Evolutionary conservation across 2,329 filamentous ascomycete genomes (phyloP).

Genomic region (Helminthosporium solani): DNA sequence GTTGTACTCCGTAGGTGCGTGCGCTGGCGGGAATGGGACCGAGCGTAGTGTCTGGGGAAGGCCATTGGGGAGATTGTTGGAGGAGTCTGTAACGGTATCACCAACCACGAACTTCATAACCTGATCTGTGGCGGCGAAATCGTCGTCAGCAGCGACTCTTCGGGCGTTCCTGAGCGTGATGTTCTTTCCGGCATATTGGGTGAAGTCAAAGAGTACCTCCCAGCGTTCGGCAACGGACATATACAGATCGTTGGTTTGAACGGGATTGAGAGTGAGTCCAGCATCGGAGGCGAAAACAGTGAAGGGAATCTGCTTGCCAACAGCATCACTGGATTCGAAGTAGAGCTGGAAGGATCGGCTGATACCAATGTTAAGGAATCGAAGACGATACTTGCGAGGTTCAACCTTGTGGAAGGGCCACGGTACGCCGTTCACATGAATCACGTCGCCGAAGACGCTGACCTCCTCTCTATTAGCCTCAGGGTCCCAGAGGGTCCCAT

Average conservation of each 20-base stretch:
- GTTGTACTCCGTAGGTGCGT: slow-evolving; percentile 22
- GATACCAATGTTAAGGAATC: slow-evolving; percentile 49
- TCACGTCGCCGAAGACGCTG: slow-evolving; percentile 56
- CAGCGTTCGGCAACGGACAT: slow-evolving; percentile 58
- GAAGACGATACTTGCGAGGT: slow-evolving; percentile 59
- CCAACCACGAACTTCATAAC: slow-evolving; percentile 47
- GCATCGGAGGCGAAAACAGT: slow-evolving; percentile 57
- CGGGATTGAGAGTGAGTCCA: slow-evolving; percentile 41
- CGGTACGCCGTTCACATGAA: slow-evolving; percentile 60
- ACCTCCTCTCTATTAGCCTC: slow-evolving; percentile 42
- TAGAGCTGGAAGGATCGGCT: slow-evolving; percentile 49
- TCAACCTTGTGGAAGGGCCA: slow-evolving; percentile 60
- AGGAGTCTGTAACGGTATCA: slow-evolving; percentile 18
- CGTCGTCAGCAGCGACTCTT: slow-evolving; percentile 42
- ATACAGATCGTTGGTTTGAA: slow-evolving; percentile 44
- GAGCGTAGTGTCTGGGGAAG: slow-evolving; percentile 24
- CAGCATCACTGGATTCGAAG: slow-evolving; percentile 39
- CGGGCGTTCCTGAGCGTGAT: slow-evolving; percentile 49
- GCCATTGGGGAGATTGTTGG: slow-evolving; percentile 5
- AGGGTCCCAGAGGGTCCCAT: slow-evolving; percentile 52
- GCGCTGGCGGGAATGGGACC: slow-evolving; percentile 28
- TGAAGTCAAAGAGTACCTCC: slow-evolving; percentile 60
- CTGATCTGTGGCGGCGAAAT: slow-evolving; percentile 49
- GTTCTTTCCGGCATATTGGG: slow-evolving; percentile 50
- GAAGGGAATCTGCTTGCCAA: slow-evolving; percentile 48